Base-by-base conservation (phyloP, 2,329 filamentous ascomycete genomes). In the Madurella mycetomatis region DNA sequence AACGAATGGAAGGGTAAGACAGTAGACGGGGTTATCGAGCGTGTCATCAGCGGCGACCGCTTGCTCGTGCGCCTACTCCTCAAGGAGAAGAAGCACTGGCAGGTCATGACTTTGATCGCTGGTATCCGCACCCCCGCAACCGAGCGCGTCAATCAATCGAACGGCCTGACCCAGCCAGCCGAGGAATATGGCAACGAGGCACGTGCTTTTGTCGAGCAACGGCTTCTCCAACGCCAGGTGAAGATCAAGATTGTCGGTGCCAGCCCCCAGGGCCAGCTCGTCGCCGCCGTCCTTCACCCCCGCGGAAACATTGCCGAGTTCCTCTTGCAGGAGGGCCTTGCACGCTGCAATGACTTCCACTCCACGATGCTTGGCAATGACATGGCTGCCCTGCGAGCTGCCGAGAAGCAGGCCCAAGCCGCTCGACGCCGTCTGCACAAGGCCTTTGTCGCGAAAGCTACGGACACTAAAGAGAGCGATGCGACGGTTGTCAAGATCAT, bases 311-410 rank as follows among this genome's bases (percentile, higher is more conserved):
- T 99, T 69, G 90, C 92, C 59, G 90, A 89, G 61, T 95, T 95
- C 71, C 73, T 99, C 42, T 83, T 99, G 43, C 85, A 92, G 65
- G 89, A 91, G 50, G 94, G 94, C 64, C 79, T 97, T 53, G 94
- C 92, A 41, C 83, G 90, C 66, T 97, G 92, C 76, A 91, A 92
- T 60, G 94, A 99, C 72, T 92, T 94, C 73, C 94, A 99, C 75
- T 95, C 92, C 1, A 95, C 91, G 40, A 79, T 96, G 74, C 82
- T 99, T 11, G 94, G 94, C 43, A 76, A 83, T 47, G 89, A 92
- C 65, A 99, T 99, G 94, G 85, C 87, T 41, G 71, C 81, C 54
- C 83, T 97, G 54, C 85, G 94, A 59, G 83, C 88, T 60, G 92
- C 94, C 1, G 94, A 99, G 75, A 92, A 89, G 70, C 76, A 82